These are phyloP conservation scores for Ascochyta rabiei DNA, from an alignment of 2,329 filamentous ascomycete genomes.

Conservation along the genomic window DNA sequence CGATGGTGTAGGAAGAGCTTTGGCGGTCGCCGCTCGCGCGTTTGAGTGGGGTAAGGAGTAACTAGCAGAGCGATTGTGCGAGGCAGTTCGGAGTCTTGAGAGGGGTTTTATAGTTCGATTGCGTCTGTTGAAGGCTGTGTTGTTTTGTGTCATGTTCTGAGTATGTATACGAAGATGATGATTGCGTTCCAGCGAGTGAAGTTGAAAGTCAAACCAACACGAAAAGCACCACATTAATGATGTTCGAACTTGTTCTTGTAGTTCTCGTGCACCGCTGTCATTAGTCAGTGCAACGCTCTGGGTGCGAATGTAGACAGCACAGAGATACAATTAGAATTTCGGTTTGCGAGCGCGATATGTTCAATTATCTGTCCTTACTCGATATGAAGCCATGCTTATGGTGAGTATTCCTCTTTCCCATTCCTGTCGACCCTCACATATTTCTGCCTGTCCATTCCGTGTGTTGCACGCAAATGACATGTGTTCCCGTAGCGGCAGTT, in stretches of 20 bases:
- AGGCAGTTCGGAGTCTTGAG: not conserved
- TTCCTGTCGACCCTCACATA: constrained; percentile 33
- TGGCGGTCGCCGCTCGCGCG: constrained; percentile 10
- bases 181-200: constrained; percentile 1
- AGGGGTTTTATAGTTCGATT: not conserved
- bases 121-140: not conserved
- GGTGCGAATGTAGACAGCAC: not conserved
- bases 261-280: no score
- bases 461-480: constrained; percentile 49
- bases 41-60: not conserved
- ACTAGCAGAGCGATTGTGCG: not conserved
- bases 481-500: constrained; percentile 44
- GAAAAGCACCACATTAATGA: no score
- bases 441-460: constrained; percentile 49
- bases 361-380: no score
- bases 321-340: not conserved
- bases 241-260: no score
- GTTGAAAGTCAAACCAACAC: not conserved
- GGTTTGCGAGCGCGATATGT: not conserved
- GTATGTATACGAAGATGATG: not conserved
- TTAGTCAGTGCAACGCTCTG: no score
- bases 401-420: constrained; percentile 26
- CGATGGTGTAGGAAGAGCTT: constrained; percentile 3
- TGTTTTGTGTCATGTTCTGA: not conserved
- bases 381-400: not conserved